phyloP scores from a whole-genome alignment of 2,329 filamentous ascomycete genomes.

The Penicillium oxalicum region DNA sequence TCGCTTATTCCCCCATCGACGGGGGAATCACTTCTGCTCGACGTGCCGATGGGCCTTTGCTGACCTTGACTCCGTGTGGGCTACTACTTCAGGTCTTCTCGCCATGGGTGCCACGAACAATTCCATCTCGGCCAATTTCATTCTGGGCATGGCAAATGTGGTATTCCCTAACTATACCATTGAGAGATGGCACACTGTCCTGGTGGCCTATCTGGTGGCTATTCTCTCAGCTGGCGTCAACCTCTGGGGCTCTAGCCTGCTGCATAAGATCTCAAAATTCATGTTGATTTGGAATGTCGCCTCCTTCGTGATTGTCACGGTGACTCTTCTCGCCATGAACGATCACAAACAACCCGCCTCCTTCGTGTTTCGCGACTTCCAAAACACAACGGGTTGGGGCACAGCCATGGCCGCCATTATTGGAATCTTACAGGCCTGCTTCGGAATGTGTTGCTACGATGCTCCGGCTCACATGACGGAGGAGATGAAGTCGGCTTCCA shows the following conservation, averaged over 20 bases:
- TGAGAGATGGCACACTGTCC: constrained; percentile 51
- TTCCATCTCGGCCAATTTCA: constrained; percentile 51
- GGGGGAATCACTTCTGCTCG: too few relatives aligned
- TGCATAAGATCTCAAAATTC: constrained; percentile 48
- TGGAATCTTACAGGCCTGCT: constrained; percentile 50
- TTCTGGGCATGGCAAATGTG: constrained; percentile 51
- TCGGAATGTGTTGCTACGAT: constrained; percentile 50
- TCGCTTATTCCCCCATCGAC: too few relatives aligned
- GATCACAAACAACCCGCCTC: constrained; percentile 49
- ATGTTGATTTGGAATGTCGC: constrained; percentile 50
- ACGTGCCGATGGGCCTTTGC: too few relatives aligned
- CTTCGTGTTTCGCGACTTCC: constrained; percentile 52
- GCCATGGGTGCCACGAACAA: constrained; percentile 52
- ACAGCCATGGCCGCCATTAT: constrained; percentile 48
- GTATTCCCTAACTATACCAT: constrained; percentile 48
- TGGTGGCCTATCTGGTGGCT: constrained; percentile 48
- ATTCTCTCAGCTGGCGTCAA: constrained; percentile 44
- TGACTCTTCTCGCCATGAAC: constrained; percentile 50
- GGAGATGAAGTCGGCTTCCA: constrained; percentile 48
- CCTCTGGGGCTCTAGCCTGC: constrained; percentile 45
- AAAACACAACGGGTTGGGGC: constrained; percentile 50
- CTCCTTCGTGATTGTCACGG: constrained; percentile 48
- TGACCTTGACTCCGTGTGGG: too few relatives aligned
- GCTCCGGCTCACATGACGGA: constrained; percentile 51
- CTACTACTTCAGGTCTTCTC: constrained; percentile 34